A percentile compares a stretch with the other conserved stretches of the same genome.
Evolutionary conservation across 1,284 basidiomycete species (phyloP).

Genomic region (Papiliotrema nemorosa): DNA sequence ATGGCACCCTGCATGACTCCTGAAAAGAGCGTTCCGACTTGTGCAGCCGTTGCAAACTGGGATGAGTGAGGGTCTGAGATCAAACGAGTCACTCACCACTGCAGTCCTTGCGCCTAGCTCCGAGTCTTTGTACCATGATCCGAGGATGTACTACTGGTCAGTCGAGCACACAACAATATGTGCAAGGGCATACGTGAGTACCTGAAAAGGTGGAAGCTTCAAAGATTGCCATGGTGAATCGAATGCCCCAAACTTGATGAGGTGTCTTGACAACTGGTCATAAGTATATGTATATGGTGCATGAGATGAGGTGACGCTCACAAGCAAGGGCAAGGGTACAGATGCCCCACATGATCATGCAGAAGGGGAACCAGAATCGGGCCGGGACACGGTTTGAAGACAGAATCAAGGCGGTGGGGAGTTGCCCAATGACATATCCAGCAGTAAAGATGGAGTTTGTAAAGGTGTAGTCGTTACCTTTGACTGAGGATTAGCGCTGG

Average conservation of each 20-base stretch:
- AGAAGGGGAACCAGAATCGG: conserved; percentile 40
- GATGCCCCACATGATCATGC: conserved; percentile 32
- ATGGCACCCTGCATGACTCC: conserved; percentile 45
- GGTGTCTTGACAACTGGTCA: conserved; percentile 10
- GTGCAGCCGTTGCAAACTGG: conserved; percentile 33
- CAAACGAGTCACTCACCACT: conserved; percentile 8
- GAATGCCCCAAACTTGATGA: conserved; percentile 15
- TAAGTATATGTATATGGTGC: no score
- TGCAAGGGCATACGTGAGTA: conserved; percentile 11
- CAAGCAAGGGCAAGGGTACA: conserved; percentile 27
- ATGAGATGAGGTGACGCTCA: conserved; percentile 7
- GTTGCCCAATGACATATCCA: conserved; percentile 38
- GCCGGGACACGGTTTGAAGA: conserved; percentile 35
- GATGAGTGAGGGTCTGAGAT: not conserved
- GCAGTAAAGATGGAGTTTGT: conserved; percentile 33
- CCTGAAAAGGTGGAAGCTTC: conserved; percentile 20
- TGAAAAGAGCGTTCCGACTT: conserved; percentile 39
- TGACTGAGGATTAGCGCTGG: conserved; percentile 8
- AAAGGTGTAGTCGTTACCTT: conserved; percentile 32
- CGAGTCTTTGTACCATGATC: conserved; percentile 42
- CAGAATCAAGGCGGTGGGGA: conserved; percentile 33
- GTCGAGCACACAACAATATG: not conserved
- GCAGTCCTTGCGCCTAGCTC: conserved; percentile 43
- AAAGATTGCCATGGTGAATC: conserved; percentile 16
- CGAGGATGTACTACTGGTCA: conserved; percentile 37